These are phyloP conservation scores for Sechiopsis laciniata DNA, from an alignment of 306 rosid genomes.

Conservation along the genomic window DNA sequence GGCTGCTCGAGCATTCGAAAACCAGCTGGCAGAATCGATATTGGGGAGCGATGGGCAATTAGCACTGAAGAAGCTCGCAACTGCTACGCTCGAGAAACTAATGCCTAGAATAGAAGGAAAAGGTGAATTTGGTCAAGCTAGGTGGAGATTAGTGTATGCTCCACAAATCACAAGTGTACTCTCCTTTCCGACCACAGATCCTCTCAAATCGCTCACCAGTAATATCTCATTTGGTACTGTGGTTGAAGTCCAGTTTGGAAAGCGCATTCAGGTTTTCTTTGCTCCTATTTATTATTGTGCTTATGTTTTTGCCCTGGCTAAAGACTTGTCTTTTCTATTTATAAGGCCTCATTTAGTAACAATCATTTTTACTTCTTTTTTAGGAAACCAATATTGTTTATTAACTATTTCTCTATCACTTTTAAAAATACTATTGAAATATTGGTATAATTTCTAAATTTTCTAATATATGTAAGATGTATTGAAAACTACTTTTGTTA, in stretches of 20 bases:
- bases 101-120: conserved; percentile 95
- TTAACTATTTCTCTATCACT: not conserved
- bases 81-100: conserved; percentile 74
- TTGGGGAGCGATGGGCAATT: conserved; percentile 60
- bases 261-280: conserved; percentile 66
- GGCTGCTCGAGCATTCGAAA: conserved; percentile 81
- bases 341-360: not conserved
- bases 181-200: conserved; percentile 53
- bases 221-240: conserved; percentile 81
- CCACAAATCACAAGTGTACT: conserved; percentile 77
- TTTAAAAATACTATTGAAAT: not conserved
- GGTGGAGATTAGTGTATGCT: conserved; percentile 75
- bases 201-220: conserved; percentile 62
- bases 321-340: conserved; percentile 9
- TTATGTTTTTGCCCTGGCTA: not conserved
- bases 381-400: not conserved
- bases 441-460: not conserved
- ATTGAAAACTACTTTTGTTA: not conserved
- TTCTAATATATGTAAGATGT: not conserved
- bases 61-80: conserved; percentile 70
- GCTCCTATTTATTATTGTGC: not conserved
- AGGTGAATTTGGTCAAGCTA: conserved; percentile 85
- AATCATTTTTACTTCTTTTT: not conserved
- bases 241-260: conserved; percentile 92
- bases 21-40: conserved; percentile 66